A percentile compares a stretch with the other conserved stretches of the same genome.
These are phyloP conservation scores for Fusarium sp. DNA, from an alignment of 2,329 filamentous ascomycete genomes.

Conservation along the genomic window DNA sequence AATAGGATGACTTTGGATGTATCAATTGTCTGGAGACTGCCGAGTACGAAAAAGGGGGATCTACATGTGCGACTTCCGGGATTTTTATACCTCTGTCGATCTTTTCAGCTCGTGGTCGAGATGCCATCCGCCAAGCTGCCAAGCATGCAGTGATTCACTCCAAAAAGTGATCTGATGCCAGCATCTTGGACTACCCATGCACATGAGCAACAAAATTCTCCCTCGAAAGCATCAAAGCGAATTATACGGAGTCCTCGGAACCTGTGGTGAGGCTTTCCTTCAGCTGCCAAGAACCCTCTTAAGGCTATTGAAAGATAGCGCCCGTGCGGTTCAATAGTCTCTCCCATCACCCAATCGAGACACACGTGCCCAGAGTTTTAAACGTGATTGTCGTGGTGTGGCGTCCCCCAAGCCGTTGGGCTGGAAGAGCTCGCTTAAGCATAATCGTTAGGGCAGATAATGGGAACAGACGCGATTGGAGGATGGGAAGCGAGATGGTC, in stretches of 20 bases:
- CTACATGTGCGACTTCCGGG: neutral
- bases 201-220: neutral
- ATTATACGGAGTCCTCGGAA: neutral
- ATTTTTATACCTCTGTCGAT: neutral
- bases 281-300: neutral
- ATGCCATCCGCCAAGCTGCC: neutral
- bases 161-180: neutral
- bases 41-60: neutral
- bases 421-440: neutral
- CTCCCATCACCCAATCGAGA: neutral
- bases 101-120: neutral
- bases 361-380: neutral
- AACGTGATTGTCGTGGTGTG: neutral
- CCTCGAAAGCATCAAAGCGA: neutral
- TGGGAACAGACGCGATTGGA: neutral
- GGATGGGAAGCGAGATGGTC: neutral
- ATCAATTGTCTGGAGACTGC: neutral
- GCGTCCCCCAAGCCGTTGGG: neutral
- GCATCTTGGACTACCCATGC: neutral
- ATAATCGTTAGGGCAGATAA: neutral
- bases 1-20: neutral
- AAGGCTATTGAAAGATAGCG: neutral
- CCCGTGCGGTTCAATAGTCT: neutral
- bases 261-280: neutral
- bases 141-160: neutral